Base-by-base conservation (phyloP, 495 filamentous ascomycete genomes). In the Platismatia glauca region DNA sequence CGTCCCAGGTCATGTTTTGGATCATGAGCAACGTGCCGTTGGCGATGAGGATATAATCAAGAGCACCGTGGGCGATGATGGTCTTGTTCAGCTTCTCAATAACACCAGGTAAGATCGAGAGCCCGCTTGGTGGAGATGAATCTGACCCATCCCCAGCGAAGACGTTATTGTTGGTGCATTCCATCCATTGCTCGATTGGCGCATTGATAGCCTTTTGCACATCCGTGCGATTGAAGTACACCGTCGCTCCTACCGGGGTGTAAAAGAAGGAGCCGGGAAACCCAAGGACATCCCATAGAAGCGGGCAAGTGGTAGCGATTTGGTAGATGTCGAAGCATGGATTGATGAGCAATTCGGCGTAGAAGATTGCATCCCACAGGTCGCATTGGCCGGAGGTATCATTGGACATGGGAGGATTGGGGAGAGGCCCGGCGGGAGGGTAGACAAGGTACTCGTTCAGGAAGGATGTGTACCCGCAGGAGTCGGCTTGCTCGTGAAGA, bases 1-100 rank as follows among this genome's bases (percentile, higher is more conserved):
- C 89, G 60, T 83, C 82, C 86, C 87, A 93, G 0, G 88, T 92
- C 88, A 93, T 90, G 71, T 91, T 92, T 67, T 94, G 89, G 44
- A 93, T 87, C 24, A 81, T 83, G 18, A 88, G 74, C 0, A 94
- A 76, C 0, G 86, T 84, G 15, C 89, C 85, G 65, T 86, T 82
- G 50, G 79, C 77, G 46, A 85, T 74, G 58, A 88, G 79, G 64
- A 84, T 77, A 70, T 82, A 80, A 69, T 89, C 85, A 27, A 81
- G 79, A 65, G 80, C 75, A 24, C 86, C 88, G 67, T 91, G 86
- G 9, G 71, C 82, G 67, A 92, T 83, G 41, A 92, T 77, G 11
- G 87, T 86, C 55, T 84, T 82, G 33, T 89, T 79, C 1, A 84
- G 85, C 31, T 77, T 74, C 64, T 91, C 87, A 62, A 92, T 90